Conservation (phyloP, 1,284 basidiomycete genomes). For the Kwoniella shivajii region DNA sequence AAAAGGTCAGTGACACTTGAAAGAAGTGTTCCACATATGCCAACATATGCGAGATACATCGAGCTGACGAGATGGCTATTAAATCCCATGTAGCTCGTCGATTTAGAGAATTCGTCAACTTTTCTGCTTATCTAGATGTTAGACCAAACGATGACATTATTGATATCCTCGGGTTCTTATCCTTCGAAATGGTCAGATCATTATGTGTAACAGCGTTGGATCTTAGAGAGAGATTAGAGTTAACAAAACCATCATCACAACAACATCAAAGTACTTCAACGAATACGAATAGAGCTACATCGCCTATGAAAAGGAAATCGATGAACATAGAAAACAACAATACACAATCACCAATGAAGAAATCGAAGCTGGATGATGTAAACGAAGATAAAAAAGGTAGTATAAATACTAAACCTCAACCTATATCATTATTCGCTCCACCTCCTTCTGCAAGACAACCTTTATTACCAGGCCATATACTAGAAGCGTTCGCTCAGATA, state of each 20-base stretch:
- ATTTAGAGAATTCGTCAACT: constrained; percentile 92
- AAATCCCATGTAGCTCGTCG: constrained; percentile 69
- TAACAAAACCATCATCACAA: constrained; percentile 13
- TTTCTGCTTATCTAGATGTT: constrained; percentile 84
- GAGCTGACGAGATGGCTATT: no score
- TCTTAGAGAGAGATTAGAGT: constrained; percentile 56
- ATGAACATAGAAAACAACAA: constrained; percentile 50
- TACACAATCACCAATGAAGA: constrained; percentile 50
- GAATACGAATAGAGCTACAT: constrained; percentile 5
- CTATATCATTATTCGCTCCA: constrained; percentile 71
- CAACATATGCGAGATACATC: background rate
- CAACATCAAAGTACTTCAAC: background rate
- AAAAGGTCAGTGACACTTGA: constrained; percentile 64
- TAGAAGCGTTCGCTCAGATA: constrained; percentile 84
- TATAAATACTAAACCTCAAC: constrained; percentile 12
- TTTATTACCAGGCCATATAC: constrained; percentile 77
- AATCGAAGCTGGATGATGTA: background rate
- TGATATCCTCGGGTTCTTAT: constrained; percentile 94
- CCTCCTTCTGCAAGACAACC: constrained; percentile 77
- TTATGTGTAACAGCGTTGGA: constrained; percentile 82
- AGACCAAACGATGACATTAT: constrained; percentile 93
- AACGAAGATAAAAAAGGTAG: background rate
- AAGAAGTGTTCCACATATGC: background rate
- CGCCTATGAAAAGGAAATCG: constrained; percentile 30
- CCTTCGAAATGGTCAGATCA: constrained; percentile 94